Evolutionary conservation across 805 yeast species (phyloP).

Genomic region (Teunomyces aglyptinius): DNA sequence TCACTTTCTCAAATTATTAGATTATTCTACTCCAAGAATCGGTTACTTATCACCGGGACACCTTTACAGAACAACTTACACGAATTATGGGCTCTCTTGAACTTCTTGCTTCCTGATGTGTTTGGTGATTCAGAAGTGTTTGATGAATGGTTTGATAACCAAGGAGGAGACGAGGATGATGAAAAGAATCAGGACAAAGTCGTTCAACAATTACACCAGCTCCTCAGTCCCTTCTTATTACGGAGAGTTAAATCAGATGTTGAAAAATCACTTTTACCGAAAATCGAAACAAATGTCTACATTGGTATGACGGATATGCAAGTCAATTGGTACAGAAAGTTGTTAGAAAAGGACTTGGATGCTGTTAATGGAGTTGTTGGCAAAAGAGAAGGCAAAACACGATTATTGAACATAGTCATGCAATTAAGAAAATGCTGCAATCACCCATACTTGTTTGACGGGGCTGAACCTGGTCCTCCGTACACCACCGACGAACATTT

Average conservation of each 20-base stretch:
- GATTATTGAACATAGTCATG: slow-evolving; percentile 92
- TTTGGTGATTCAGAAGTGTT: slow-evolving; percentile 88
- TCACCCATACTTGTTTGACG: slow-evolving; percentile 95
- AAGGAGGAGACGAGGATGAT: slow-evolving; percentile 34
- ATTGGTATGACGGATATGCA: slow-evolving; percentile 97
- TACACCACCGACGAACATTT: slow-evolving; percentile 94
- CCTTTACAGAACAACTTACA: slow-evolving; percentile 94
- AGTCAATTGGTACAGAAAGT: slow-evolving; percentile 81
- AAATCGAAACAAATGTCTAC: slow-evolving; percentile 84
- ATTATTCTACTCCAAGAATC: slow-evolving; percentile 77
- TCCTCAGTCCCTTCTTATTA: slow-evolving; percentile 80
- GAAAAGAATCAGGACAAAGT: slow-evolving; percentile 64
- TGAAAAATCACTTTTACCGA: slow-evolving; percentile 85
- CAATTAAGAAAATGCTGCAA: slow-evolving; percentile 95
- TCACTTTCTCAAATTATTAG: slow-evolving; percentile 90
- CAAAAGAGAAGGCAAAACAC: slow-evolving; percentile 87
- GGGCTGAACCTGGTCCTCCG: slow-evolving; percentile 99
- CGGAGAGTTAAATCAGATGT: slow-evolving; percentile 93
- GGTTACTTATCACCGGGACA: slow-evolving; percentile 91
- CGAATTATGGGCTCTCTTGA: slow-evolving; percentile 93
- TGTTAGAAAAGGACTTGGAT: slow-evolving; percentile 89
- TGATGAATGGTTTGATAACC: slow-evolving; percentile 85
- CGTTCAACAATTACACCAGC: slow-evolving; percentile 84
- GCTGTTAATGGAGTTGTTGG: slow-evolving; percentile 97
- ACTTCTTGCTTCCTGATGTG: slow-evolving; percentile 89